Percentiles rank a stretch among this genome's conserved stretches.
These are phyloP conservation scores for Eucalyptus cladocalyx DNA, from an alignment of 345 rosid genomes.

Conservation along the genomic window DNA sequence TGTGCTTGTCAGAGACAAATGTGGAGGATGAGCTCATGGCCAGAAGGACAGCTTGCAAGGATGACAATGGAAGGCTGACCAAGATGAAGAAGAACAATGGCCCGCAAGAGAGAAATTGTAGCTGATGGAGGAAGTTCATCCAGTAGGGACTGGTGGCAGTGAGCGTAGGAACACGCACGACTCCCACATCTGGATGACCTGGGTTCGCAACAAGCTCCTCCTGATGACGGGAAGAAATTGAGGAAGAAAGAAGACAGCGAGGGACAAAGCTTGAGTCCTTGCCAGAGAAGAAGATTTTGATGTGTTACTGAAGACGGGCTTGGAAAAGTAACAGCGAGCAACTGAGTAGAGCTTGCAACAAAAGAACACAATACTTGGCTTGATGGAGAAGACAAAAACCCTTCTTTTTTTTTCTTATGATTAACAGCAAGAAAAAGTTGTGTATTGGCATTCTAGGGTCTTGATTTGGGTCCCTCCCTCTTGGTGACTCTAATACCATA, in stretches of 20 bases:
- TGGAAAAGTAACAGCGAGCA: not conserved
- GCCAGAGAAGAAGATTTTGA: not conserved
- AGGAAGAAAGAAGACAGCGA: not conserved
- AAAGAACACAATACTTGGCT: not conserved
- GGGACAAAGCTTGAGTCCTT: not conserved
- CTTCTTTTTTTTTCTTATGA: not conserved
- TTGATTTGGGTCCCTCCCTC: not conserved
- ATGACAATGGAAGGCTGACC: not conserved
- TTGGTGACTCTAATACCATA: not conserved
- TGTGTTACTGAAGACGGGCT: not conserved
- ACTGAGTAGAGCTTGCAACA: not conserved
- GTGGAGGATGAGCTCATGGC: not conserved
- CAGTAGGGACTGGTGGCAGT: not conserved
- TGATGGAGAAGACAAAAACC: not conserved
- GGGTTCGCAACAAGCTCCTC: not conserved
- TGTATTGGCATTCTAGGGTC: not conserved
- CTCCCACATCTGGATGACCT: not conserved
- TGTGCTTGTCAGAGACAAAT: not conserved
- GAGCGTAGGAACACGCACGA: not conserved
- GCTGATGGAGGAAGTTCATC: not conserved
- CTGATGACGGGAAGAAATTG: not conserved
- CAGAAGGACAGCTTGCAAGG: not conserved
- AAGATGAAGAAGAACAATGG: not conserved
- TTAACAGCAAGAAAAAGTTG: not conserved
- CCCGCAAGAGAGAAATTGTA: not conserved